Percentiles rank a stretch among this genome's conserved stretches.
These are phyloP conservation scores for Metarhizium robertsii DNA, from an alignment of 2,329 filamentous ascomycete species.

Conservation along the genomic window DNA sequence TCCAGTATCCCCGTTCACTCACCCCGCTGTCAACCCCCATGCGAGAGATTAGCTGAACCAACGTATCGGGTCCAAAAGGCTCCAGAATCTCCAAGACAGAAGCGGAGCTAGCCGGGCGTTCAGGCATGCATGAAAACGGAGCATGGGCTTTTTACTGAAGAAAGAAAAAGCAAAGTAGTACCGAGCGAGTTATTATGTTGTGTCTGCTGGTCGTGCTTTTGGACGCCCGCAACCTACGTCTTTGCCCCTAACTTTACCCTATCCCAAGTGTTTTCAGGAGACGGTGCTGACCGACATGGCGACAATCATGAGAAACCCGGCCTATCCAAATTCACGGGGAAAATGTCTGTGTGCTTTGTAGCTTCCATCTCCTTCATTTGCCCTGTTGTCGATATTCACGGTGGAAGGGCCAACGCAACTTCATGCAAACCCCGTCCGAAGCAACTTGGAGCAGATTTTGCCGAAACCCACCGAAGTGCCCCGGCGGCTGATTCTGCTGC, in stretches of 20 bases:
- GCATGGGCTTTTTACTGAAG: background rate
- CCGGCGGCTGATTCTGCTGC: too few relatives aligned
- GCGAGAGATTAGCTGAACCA: slow-evolving; percentile 10
- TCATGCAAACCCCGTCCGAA: background rate
- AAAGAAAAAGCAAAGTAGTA: background rate
- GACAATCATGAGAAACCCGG: background rate
- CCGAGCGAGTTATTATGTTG: background rate
- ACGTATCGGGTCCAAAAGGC: slow-evolving; percentile 9
- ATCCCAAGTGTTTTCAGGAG: too few relatives aligned
- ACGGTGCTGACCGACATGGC: background rate
- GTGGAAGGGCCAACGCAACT: background rate
- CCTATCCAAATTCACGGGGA: too few relatives aligned
- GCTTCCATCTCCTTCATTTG: background rate
- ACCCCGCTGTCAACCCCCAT: slow-evolving; percentile 1
- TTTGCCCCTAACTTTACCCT: background rate
- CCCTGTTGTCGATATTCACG: background rate
- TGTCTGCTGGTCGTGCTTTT: background rate
- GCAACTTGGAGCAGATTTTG: background rate
- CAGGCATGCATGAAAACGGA: background rate
- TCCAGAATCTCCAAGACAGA: background rate
- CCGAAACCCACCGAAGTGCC: too few relatives aligned
- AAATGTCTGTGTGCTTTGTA: background rate
- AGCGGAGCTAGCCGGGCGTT: background rate
- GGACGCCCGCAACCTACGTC: background rate
- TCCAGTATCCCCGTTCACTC: background rate